These are phyloP conservation scores for Nitzschia inconspicua DNA, from an alignment of 108 stramenopile species.

Conservation along the genomic window DNA sequence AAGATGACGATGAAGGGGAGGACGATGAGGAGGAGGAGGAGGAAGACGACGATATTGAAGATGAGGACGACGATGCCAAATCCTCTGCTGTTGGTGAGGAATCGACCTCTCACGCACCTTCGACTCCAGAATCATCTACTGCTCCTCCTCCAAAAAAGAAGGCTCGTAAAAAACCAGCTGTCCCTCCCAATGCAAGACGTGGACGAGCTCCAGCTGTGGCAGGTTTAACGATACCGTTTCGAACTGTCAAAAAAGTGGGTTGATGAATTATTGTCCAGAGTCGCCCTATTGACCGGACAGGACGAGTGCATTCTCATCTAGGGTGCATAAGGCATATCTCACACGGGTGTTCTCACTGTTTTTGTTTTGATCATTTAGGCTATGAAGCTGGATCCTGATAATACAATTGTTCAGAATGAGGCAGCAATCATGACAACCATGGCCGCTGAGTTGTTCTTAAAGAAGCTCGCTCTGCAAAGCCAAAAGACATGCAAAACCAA, in stretches of 20 bases:
- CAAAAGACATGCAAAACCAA: constrained; percentile 54
- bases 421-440: constrained; percentile 77
- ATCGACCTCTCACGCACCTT: constrained; percentile 1
- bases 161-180: constrained; percentile 6
- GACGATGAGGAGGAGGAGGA: constrained; percentile 27
- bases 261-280: not conserved
- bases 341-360: not conserved
- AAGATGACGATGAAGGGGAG: constrained; percentile 30
- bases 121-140: constrained; percentile 3
- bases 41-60: constrained; percentile 6
- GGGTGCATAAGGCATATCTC: not conserved
- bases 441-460: constrained; percentile 74
- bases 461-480: constrained; percentile 69
- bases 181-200: constrained; percentile 24
- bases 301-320: not conserved
- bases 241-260: constrained; percentile 63
- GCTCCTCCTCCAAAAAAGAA: constrained; percentile 12
- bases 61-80: constrained; percentile 3
- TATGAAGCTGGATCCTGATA: constrained; percentile 81
- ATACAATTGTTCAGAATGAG: constrained; percentile 85
- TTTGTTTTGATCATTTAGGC: constrained; percentile 1
- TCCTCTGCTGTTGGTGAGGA: constrained; percentile 1
- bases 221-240: constrained; percentile 77
- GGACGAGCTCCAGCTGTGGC: constrained; percentile 62
- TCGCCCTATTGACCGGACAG: too few species aligned